phyloP scores from a whole-genome alignment of 305 asterid genomes.

The Plantago lanceolata region DNA sequence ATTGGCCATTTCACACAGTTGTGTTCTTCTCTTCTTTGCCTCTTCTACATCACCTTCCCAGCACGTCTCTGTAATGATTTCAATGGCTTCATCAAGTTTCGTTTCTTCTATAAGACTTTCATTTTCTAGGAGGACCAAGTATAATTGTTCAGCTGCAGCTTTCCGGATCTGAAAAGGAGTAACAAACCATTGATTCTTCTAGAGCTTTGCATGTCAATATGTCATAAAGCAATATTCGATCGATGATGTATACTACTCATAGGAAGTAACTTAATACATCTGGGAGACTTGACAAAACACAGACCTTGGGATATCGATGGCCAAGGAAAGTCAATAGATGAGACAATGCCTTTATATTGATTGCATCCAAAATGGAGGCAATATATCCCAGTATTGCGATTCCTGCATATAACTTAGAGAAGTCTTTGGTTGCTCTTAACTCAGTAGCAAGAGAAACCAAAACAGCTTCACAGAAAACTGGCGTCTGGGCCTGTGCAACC shows the following conservation, averaged over 20 bases:
- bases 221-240: too few relatives aligned
- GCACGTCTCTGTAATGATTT: constrained; percentile 73
- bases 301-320: constrained; percentile 89
- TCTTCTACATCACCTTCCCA: constrained; percentile 88
- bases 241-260: too few relatives aligned
- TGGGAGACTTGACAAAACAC: constrained; percentile 17
- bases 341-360: constrained; percentile 55
- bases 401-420: constrained; percentile 75
- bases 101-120: constrained; percentile 52
- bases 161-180: constrained; percentile 61
- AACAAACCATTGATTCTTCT: neutral
- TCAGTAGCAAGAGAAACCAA: constrained; percentile 62
- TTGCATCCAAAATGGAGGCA: constrained; percentile 59
- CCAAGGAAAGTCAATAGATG: constrained; percentile 64
- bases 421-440: constrained; percentile 80
- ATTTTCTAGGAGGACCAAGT: constrained; percentile 72
- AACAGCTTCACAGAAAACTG: constrained; percentile 60
- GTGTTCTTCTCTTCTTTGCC: constrained; percentile 56
- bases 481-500: constrained; percentile 55
- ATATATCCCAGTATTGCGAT: constrained; percentile 82
- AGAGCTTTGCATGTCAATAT: neutral
- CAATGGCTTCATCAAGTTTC: constrained; percentile 60
- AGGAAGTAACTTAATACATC: too few relatives aligned
- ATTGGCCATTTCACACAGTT: constrained; percentile 50
- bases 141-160: constrained; percentile 77